Base-by-base conservation (phyloP, 305 asterid genomes). In the Fraxinus dipetala region DNA sequence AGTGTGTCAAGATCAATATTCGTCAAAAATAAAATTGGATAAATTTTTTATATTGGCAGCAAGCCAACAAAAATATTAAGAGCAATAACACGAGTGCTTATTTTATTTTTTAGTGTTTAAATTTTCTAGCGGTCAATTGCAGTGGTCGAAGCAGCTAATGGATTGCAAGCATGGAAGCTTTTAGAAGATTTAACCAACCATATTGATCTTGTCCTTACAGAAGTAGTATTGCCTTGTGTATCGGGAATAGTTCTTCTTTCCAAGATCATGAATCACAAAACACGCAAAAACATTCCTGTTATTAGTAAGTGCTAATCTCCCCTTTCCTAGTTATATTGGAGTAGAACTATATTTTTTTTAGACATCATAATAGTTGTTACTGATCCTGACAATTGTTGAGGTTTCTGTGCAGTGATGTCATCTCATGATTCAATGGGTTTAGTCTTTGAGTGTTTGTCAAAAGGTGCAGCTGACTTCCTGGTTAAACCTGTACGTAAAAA, bases 381-480 rank as follows among this genome's bases (percentile, higher is more conserved):
- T 30, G 75, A 63, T 85, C 48, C 75, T 80, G 80, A 78, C 79
- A 65, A 31, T 83, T 74, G 36, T 70, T 84, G 88, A 38, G 82
- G 65, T 83, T 86, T 85, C 8, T 83, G 77, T 87, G 91, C 95
- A 93, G 98, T 94, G 98, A 94, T 91, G 98, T 93, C 98, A 79
- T 91, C 94, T 84, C 95, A 89, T 80, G 97, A 91, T 90, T 93
- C 97, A 79, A 90, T 93, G 95, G 93, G 91, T 51, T 84, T 94
- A 87, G 98, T 93, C 81, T 88, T 91, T 75, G 91, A 91, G 89
- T 94, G 98, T 81, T 89, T 94, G 83, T 94, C 98, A 48, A 94
- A 89, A 86, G 98, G 98, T 78, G 98, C 97, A 14, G 94, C 89
- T 77, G 98, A 92, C 91, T 94, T 93, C 89, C 83, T 93, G 92